Evolutionary conservation across 345 rosid species (phyloP), one percentile per base, ranked within the genome.

Genomic region (Aquilaria yunnanensis): DNA sequence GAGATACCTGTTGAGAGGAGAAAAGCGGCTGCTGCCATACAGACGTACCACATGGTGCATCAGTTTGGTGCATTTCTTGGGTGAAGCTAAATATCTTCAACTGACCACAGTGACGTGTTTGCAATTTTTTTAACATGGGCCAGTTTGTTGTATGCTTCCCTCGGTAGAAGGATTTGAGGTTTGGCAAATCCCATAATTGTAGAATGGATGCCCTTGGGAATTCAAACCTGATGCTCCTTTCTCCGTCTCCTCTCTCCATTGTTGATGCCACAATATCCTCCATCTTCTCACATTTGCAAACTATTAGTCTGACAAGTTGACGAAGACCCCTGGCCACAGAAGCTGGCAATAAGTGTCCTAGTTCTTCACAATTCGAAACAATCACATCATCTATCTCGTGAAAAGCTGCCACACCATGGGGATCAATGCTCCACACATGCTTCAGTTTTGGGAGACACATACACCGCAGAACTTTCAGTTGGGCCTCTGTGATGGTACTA

Each of bases 211-310:
- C 23, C 23, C 1, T 0, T 0, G 23, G 23, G 23, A 23, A 23
- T 23, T 23, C 23, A 23, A 23, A 23, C 23, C 0, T 23, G 1
- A 23, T 23, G 23, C 23, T 0, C 23, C 23, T 23, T 23, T 23
- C 23, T 23, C n/a, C n/a, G 9, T 0, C 1, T 13, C 9, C 9
- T 60, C 23, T 33, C 31, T 10, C 37, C 7, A 16, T 66, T 49
- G 47, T 59, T 4, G 3, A 3, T 0, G 64, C 34, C 6, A 75
- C 14, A 53, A 59, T 41, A 60, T 72, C 57, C 59, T 74, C 67
- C 50, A 34, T 0, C 23, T 23, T 23, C 12, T 2, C 14, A 46
- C 74, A 56, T 0, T 5, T 0, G 6, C 1, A 0, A n/a, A 74
- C 2, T 2, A 0, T n/a, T n/a, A n/a, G n/a, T n/a, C n/a, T n/a